Base-by-base conservation (phyloP, 352 stramenopile species). In the Achlya hypogyna region DNA sequence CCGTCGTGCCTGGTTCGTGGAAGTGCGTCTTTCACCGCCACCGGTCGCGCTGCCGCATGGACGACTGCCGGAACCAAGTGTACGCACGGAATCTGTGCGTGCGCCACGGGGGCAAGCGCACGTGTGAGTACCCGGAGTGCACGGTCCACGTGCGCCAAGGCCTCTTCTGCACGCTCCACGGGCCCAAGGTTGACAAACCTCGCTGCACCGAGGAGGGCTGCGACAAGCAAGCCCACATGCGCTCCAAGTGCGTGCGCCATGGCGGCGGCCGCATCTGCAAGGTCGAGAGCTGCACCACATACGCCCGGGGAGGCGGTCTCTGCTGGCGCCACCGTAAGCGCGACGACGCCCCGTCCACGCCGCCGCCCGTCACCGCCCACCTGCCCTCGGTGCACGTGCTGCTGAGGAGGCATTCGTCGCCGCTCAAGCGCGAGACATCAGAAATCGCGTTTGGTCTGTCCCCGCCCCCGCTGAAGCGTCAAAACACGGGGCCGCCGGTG, bases 81-180 rank as follows among this genome's bases (percentile, higher is more conserved):
- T 63, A 52, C 54, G 35, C 54, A 5, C 54, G 54, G 29, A 28
- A 27, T 23, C 54, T 63, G 10, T 63, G 54, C 42, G 54, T 63
- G 29, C 54, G 54, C n/a, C 54, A 63, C 22, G 54, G 54, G 1
- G 54, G 54, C 12, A 63, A 63, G 42, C 54, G 54, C 12, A 22
- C 28, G 27, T 63, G 54, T 32, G n/a, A 49, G 25, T 27, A n/a
- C 5, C 28, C 28, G 23, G 29, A 49, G 10, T 63, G 54, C 42
- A 12, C 8, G 5, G 31, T 22, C 1, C 20, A 63, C 42, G 54
- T 52, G 18, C 35, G 54, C 35, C 20, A 31, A 22, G 54, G 54
- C 23, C 12, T 20, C 35, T 63, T 51, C 27, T 63, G 54, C 25
- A 32, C 54, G 23, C 54, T 22, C 23, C 54, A 63, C 31, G 42